Evolutionary conservation across 768 basidiomycete species (phyloP).

Genomic region (Agrocybe chaxingu): DNA sequence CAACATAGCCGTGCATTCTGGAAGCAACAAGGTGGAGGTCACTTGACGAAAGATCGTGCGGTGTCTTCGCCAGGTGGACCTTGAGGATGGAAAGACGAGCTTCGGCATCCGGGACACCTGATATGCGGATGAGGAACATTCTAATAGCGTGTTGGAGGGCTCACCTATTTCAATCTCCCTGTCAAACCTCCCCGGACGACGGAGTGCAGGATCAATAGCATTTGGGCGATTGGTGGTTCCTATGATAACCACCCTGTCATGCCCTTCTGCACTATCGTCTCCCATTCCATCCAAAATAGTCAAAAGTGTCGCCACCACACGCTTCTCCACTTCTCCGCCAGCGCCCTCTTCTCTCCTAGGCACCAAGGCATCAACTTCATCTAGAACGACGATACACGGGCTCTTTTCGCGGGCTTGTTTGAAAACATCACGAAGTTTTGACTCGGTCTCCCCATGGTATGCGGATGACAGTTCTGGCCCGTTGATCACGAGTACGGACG

Average conservation of each 20-base stretch:
- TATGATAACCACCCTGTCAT: conserved; percentile 82
- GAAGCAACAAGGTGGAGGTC: conserved; percentile 68
- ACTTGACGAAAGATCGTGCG: conserved; percentile 59
- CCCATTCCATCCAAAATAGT: conserved; percentile 94
- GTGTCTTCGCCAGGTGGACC: conserved; percentile 80
- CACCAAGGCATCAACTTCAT: conserved; percentile 94
- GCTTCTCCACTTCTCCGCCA: conserved; percentile 92
- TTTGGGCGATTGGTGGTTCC: conserved; percentile 96
- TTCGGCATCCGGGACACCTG: conserved; percentile 85
- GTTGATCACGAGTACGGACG: conserved; percentile 89
- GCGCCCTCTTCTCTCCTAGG: conserved; percentile 87
- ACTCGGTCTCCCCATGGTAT: conserved; percentile 97
- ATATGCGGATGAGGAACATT: conserved; percentile 1
- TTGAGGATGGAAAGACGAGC: conserved; percentile 83
- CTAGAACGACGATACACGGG: conserved; percentile 92
- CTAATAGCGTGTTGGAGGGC: conserved; percentile 13
- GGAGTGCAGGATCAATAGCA: conserved; percentile 89
- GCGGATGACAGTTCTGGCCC: conserved; percentile 94
- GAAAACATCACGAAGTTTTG: conserved; percentile 86
- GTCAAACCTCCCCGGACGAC: conserved; percentile 89
- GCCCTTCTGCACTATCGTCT: conserved; percentile 38
- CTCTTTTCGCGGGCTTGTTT: conserved; percentile 74
- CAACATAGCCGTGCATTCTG: conserved; percentile 93
- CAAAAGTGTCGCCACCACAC: conserved; percentile 92
- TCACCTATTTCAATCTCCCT: conserved; percentile 92